Percentiles rank a stretch among this genome's conserved stretches.
Conservation (phyloP, 108 stramenopile genomes). For the Nitzschia sp. region DNA sequence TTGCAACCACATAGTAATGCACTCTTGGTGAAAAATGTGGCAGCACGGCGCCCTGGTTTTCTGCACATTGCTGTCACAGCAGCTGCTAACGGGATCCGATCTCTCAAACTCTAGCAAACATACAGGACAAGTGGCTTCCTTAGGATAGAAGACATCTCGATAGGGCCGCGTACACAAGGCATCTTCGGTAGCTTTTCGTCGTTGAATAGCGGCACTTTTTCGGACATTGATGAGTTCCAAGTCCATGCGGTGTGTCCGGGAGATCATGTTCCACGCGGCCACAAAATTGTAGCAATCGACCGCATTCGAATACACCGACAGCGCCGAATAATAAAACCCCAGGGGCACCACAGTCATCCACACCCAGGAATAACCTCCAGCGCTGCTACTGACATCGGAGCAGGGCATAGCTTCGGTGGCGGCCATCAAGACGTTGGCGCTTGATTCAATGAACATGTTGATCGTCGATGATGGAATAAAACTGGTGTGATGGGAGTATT, state of each 20-base stretch:
- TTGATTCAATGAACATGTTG: background rate
- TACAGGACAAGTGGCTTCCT: constrained; percentile 12
- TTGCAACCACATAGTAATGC: constrained; percentile 8
- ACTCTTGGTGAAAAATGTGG: constrained; percentile 14
- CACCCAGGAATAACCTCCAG: background rate
- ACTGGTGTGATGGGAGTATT: too few relatives aligned
- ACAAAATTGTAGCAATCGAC: constrained; percentile 18
- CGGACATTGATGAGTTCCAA: constrained; percentile 2
- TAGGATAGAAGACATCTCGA: background rate
- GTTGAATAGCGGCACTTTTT: background rate
- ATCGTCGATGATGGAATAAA: too few relatives aligned
- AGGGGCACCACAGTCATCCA: constrained; percentile 13
- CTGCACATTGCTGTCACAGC: background rate
- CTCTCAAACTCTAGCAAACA: constrained; percentile 11
- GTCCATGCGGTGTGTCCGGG: constrained; percentile 6
- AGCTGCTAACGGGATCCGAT: constrained; percentile 7
- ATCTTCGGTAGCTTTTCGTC: background rate
- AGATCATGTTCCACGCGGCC: constrained; percentile 23
- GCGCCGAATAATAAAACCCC: constrained; percentile 4
- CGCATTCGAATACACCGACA: constrained; percentile 1
- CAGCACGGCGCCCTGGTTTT: background rate
- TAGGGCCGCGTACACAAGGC: background rate
- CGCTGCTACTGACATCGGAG: background rate
- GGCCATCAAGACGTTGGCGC: background rate
- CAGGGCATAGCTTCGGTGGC: background rate